Conservation (phyloP, 768 basidiomycete species). For the Leccinum rimulosum region DNA sequence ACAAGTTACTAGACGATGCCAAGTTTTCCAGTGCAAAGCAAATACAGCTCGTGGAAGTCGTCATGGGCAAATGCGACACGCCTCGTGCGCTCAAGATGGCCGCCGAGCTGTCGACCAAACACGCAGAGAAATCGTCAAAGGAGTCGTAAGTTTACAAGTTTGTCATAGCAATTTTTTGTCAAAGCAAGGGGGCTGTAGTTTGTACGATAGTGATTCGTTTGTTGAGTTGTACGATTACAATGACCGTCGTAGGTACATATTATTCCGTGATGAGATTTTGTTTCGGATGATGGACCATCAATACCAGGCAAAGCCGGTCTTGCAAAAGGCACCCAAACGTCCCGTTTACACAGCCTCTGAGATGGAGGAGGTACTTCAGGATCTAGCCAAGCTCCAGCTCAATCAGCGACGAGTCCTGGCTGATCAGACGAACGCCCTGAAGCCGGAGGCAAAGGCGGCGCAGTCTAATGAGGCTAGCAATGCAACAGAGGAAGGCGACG, state of each 20-base stretch:
- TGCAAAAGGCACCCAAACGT: conserved; percentile 14
- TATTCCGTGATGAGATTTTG: not conserved
- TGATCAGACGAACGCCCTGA: conserved; percentile 45
- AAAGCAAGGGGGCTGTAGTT: not conserved
- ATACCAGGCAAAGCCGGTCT: conserved; percentile 32
- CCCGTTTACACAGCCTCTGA: conserved; percentile 35
- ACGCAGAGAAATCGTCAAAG: conserved; percentile 17
- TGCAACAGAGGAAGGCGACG: conserved; percentile 23
- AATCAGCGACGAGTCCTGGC: conserved; percentile 49
- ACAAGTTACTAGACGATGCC: conserved; percentile 59
- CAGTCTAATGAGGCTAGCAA: conserved; percentile 33
- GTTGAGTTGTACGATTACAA: not conserved
- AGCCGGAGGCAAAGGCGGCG: conserved; percentile 31
- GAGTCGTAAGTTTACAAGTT: conserved; percentile 11
- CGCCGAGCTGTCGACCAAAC: conserved; percentile 33
- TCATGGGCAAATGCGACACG: conserved; percentile 72
- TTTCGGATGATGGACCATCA: conserved; percentile 1
- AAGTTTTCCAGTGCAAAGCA: conserved; percentile 61
- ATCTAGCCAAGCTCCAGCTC: conserved; percentile 58
- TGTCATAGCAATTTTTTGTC: not conserved
- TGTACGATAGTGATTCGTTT: not conserved
- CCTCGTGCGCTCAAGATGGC: conserved; percentile 60
- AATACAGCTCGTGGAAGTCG: conserved; percentile 78
- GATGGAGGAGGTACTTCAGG: conserved; percentile 56
- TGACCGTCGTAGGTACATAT: conserved; percentile 20